Evolutionary conservation across 495 filamentous ascomycete species (phyloP).

Genomic region (Chaetomium cochliodes): DNA sequence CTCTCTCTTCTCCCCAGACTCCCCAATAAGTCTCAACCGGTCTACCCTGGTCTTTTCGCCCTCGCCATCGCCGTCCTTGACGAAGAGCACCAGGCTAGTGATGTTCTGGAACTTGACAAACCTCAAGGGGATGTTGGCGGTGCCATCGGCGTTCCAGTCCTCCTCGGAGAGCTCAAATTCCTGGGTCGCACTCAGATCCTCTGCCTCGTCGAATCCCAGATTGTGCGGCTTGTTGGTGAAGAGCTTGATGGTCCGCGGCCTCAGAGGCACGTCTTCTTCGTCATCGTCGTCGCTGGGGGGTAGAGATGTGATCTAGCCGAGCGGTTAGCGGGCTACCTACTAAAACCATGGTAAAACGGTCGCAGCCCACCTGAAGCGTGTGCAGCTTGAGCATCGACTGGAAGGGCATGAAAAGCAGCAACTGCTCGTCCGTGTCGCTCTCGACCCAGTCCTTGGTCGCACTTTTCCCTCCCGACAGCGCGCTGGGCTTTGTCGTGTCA

Average conservation of each 20-base stretch:
- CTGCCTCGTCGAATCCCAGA: constrained; percentile 92
- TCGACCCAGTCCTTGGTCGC: constrained; percentile 82
- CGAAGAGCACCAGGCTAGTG: constrained; percentile 79
- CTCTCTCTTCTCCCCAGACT: constrained; percentile 87
- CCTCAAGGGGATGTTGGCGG: constrained; percentile 76
- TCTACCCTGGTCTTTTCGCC: constrained; percentile 85
- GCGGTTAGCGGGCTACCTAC: constrained; percentile 21
- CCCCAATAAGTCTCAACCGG: constrained; percentile 80
- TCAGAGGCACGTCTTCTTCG: constrained; percentile 60
- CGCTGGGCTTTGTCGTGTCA: constrained; percentile 61
- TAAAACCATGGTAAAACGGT: not conserved
- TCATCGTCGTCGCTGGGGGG: constrained; percentile 63
- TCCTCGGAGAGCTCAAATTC: constrained; percentile 64
- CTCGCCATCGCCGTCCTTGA: constrained; percentile 82
- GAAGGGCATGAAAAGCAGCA: constrained; percentile 93
- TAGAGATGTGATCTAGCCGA: constrained; percentile 72
- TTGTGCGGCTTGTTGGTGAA: constrained; percentile 85
- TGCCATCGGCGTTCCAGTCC: constrained; percentile 91
- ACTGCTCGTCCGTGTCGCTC: constrained; percentile 97
- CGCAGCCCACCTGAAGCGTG: constrained; percentile 60
- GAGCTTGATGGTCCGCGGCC: constrained; percentile 79
- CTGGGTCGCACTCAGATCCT: constrained; percentile 78
- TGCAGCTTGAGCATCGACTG: constrained; percentile 86
- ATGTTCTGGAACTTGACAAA: constrained; percentile 98
- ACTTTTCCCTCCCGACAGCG: constrained; percentile 62